Evolutionary conservation across 177 flowering plant species (phyloP).

Genomic region (Telopea speciosissima): DNA sequence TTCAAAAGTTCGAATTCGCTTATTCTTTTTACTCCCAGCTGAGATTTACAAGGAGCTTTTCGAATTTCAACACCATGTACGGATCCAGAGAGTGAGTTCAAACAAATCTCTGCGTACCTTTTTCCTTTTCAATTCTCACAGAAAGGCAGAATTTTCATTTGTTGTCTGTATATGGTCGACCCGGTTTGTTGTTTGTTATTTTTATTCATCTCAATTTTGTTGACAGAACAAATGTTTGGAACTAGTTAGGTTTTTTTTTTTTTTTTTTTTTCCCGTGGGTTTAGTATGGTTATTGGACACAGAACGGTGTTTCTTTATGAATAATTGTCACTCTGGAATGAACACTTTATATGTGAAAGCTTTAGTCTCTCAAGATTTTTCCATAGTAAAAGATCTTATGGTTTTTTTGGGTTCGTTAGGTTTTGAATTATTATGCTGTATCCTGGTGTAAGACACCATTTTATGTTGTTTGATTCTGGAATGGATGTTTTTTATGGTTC

Average conservation of each 20-base stretch:
- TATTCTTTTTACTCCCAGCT: too few relatives aligned
- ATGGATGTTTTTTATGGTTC: background rate
- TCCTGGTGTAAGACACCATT: background rate
- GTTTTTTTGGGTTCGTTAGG: background rate
- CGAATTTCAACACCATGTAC: slow-evolving; percentile 19
- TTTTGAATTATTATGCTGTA: background rate
- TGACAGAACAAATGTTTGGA: background rate
- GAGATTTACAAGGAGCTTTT: too few relatives aligned
- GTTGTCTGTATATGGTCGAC: background rate
- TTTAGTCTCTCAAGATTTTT: background rate
- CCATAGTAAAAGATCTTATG: background rate
- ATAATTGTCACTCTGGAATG: too few relatives aligned
- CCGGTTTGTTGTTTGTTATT: background rate
- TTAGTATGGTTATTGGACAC: background rate
- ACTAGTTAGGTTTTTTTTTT: too few relatives aligned
- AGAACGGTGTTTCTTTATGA: too few relatives aligned
- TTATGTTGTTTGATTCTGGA: background rate
- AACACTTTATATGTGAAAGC: background rate
- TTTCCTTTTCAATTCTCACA: background rate
- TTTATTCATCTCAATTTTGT: background rate
- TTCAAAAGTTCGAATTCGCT: too few relatives aligned
- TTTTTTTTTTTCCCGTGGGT: too few relatives aligned
- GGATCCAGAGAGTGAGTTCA: slow-evolving; percentile 21
- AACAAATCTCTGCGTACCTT: background rate
- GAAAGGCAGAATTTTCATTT: too few relatives aligned